Conservation (phyloP, 441 rosid species). For the Pelargonium australe region DNA sequence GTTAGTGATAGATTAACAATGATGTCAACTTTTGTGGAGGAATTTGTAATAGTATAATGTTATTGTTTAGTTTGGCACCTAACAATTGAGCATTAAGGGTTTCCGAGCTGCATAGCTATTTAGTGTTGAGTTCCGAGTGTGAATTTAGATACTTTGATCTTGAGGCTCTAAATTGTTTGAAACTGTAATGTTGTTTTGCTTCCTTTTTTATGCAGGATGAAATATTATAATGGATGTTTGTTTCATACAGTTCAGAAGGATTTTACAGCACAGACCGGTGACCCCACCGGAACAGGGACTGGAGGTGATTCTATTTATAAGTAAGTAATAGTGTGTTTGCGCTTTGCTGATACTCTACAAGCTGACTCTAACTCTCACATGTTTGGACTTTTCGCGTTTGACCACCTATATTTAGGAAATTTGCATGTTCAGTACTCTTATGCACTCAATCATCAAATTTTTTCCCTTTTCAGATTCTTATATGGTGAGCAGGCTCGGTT, state of each 20-base stretch:
- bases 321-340: conserved; percentile 30
- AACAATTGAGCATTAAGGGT: neutral
- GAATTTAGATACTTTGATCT: neutral
- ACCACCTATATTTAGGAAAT: too few relatives aligned
- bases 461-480: conserved; percentile 48
- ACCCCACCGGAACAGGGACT: conserved; percentile 73
- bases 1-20: neutral
- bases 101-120: neutral
- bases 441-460: neutral
- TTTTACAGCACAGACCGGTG: conserved; percentile 95
- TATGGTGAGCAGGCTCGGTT: conserved; percentile 94
- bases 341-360: neutral
- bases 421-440: neutral
- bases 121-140: neutral
- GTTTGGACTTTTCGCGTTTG: neutral
- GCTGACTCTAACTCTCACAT: neutral
- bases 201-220: conserved; percentile 41
- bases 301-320: conserved; percentile 88
- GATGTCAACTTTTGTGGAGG: neutral
- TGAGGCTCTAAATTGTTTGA: neutral
- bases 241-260: conserved; percentile 89
- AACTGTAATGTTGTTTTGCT: neutral
- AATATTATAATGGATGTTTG: conserved; percentile 79
- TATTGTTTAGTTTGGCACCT: too few relatives aligned
- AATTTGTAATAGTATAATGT: too few relatives aligned